Conservation (phyloP, 2,329 filamentous ascomycete genomes). For the Gnomoniopsis sp. region DNA sequence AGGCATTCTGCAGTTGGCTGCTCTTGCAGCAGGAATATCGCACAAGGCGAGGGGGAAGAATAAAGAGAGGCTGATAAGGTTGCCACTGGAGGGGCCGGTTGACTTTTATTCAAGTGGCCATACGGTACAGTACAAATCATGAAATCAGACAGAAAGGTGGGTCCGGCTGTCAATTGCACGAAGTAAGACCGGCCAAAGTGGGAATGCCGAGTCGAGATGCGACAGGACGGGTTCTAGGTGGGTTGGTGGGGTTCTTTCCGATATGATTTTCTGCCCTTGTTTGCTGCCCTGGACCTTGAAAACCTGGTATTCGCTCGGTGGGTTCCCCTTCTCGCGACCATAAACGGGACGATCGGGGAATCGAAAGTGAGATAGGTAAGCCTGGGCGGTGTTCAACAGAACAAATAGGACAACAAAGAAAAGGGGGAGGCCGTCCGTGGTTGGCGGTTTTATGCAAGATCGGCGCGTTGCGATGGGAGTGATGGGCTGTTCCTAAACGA, state of each 20-base stretch:
- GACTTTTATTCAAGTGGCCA: constrained; percentile 18
- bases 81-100: constrained; percentile 3
- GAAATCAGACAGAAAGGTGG: constrained; percentile 13
- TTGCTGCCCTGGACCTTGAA: no score
- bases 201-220: constrained; percentile 12
- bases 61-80: constrained; percentile 6
- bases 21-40: constrained; percentile 2
- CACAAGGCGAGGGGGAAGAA: background rate
- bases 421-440: no score
- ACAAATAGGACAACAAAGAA: no score
- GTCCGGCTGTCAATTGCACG: background rate
- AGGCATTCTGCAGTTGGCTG: constrained; percentile 40
- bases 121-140: constrained; percentile 9
- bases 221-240: background rate
- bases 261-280: background rate
- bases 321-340: background rate
- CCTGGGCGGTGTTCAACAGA: no score
- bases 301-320: background rate
- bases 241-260: background rate
- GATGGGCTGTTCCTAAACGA: constrained; percentile 2
- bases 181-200: constrained; percentile 14
- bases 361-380: no score
- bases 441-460: background rate
- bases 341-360: background rate
- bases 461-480: background rate